Conservation (phyloP, 1,284 basidiomycete species). For the Moniliella sp. region DNA sequence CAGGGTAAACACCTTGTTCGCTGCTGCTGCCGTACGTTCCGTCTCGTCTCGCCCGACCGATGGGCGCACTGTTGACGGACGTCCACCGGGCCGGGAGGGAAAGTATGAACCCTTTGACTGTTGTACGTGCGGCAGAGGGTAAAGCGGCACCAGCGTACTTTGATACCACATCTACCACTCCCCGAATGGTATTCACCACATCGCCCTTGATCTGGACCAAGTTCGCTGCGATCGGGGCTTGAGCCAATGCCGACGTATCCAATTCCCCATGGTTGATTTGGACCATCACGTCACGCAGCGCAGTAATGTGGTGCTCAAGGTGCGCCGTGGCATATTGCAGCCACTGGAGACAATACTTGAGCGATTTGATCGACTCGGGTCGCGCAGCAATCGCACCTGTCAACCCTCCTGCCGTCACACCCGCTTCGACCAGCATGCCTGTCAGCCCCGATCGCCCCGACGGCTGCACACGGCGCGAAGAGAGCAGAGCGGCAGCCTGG, state of each 20-base stretch:
- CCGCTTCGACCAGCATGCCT: constrained; percentile 52
- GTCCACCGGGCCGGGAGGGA: constrained; percentile 61
- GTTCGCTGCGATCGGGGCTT: constrained; percentile 13
- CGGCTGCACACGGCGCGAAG: too few relatives aligned
- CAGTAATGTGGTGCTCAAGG: constrained; percentile 64
- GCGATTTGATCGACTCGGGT: constrained; percentile 58
- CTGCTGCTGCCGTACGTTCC: too few relatives aligned
- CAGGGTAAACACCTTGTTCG: constrained; percentile 58
- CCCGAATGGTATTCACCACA: constrained; percentile 61
- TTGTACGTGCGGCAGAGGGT: too few relatives aligned
- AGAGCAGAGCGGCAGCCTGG: too few relatives aligned
- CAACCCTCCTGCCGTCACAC: constrained; percentile 45
- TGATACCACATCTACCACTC: constrained; percentile 72
- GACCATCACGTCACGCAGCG: constrained; percentile 42
- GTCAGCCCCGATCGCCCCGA: neutral
- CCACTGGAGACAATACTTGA: constrained; percentile 72
- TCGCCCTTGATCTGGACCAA: constrained; percentile 55
- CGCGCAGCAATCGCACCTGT: constrained; percentile 70
- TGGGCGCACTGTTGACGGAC: constrained; percentile 36
- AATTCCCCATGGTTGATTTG: constrained; percentile 21
- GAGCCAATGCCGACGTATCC: constrained; percentile 13
- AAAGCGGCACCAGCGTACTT: constrained; percentile 52
- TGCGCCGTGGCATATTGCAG: constrained; percentile 65
- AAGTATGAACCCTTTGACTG: constrained; percentile 62
- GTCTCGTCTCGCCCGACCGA: too few relatives aligned